Evolutionary conservation across 768 basidiomycete species (phyloP).

Genomic region (Multifurca ochricompacta): DNA sequence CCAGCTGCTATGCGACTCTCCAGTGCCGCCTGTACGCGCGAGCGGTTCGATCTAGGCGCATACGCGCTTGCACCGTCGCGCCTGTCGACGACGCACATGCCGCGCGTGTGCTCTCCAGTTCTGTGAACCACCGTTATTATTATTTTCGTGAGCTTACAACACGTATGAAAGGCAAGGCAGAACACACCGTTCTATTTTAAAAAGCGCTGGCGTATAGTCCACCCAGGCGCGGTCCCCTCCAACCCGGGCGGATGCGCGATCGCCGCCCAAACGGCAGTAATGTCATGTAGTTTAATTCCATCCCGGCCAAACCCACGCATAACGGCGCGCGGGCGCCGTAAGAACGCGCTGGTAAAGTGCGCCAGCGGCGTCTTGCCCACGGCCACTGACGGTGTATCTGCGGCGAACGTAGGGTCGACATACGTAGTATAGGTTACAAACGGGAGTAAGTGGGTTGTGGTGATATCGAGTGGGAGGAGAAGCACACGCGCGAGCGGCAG

Average conservation of each 20-base stretch:
- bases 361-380: slow-evolving; percentile 48
- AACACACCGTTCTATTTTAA: slow-evolving; percentile 18
- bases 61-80: slow-evolving; percentile 59
- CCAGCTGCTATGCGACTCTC: slow-evolving; percentile 31
- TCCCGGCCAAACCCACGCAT: slow-evolving; percentile 80
- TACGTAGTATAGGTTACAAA: slow-evolving; percentile 51
- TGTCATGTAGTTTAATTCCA: slow-evolving; percentile 86
- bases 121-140: slow-evolving; percentile 31
- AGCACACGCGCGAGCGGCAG: slow-evolving; percentile 62
- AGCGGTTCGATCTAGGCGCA: slow-evolving; percentile 57
- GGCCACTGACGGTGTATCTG: slow-evolving; percentile 41
- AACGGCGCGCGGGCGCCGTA: slow-evolving; percentile 64
- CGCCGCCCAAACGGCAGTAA: slow-evolving; percentile 84
- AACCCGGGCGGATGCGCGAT: slow-evolving; percentile 52
- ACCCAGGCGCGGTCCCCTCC: slow-evolving; percentile 38
- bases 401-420: slow-evolving; percentile 58
- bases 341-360: slow-evolving; percentile 75
- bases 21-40: slow-evolving; percentile 48
- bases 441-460: slow-evolving; percentile 68
- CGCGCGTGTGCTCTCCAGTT: slow-evolving; percentile 70
- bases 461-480: slow-evolving; percentile 74
- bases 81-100: slow-evolving; percentile 82
- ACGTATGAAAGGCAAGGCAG: not conserved
- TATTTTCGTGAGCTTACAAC: not conserved
- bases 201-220: slow-evolving; percentile 35